Conservation (phyloP, 257 asterid genomes). For the Penstemon barbatus region DNA sequence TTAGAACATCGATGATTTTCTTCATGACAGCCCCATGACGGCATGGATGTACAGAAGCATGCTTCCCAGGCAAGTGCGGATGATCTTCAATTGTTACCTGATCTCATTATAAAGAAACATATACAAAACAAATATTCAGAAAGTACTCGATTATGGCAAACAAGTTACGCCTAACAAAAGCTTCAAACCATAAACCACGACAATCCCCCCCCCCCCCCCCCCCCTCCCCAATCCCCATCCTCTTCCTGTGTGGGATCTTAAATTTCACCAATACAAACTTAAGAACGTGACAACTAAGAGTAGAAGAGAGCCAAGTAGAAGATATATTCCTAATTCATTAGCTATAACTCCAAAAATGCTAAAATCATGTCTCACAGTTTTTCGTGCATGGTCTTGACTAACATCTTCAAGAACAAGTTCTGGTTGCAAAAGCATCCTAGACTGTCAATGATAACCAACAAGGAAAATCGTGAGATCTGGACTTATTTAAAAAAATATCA, state of each 20-base stretch:
- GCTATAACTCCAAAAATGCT: too few species aligned
- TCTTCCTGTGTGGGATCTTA: too few species aligned
- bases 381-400: constrained; percentile 98
- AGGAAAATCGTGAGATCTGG: constrained; percentile 1
- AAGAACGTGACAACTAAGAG: too few species aligned
- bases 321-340: too few species aligned
- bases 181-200: too few species aligned
- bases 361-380: constrained; percentile 60
- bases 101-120: constrained; percentile 27
- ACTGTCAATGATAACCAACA: constrained; percentile 52
- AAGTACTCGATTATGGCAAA: neutral
- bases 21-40: constrained; percentile 99
- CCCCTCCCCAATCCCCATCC: too few species aligned
- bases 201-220: too few species aligned
- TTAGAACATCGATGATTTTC: constrained; percentile 88
- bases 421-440: constrained; percentile 90
- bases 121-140: neutral
- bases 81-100: constrained; percentile 99
- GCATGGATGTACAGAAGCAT: constrained; percentile 98
- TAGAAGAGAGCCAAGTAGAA: too few species aligned
- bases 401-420: constrained; percentile 96
- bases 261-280: too few species aligned
- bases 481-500: constrained; percentile 19
- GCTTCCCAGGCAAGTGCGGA: constrained; percentile 96
- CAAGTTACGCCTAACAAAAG: neutral